Base-by-base conservation (phyloP, 1,139 yeast genomes). In the Taphrina confusa region DNA sequence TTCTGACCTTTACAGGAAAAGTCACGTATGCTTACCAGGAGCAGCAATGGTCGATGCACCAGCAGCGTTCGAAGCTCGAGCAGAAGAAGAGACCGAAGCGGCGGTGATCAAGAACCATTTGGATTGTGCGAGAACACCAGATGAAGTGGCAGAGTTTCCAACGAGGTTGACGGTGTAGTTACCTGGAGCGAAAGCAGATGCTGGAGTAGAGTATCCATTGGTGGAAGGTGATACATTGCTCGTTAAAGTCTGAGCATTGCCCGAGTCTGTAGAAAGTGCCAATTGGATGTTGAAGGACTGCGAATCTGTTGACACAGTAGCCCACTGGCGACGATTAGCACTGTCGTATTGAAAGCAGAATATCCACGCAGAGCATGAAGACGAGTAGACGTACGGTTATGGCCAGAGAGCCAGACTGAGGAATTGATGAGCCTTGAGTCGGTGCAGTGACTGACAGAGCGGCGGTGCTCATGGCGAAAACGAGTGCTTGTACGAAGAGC, bases 81-180 rank as follows among this genome's bases (percentile, higher is more conserved):
- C 31, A 42, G 51, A 44, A 2, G 58, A 44, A 12, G 42, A 8
- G 28, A 33, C 51, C 14, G 49, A 33, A 23, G 58, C 58, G 18
- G 58, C 58, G 16, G 58, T 54, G 16, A 54, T 54, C 51, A 54
- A 27, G 58, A 54, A 54, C 58, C 58, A 54, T 11, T 28, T 34
- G 20, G 50, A 40, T 51, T 54, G 58, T 1, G 58, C 58, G 18
- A 54, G 58, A 37, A 54, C 58, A n/a, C 58, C 58, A 23, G 51
- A 33, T 11, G 51, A 44, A 25, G 50, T 44, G 34, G 31, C 40
- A 12, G 58, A 33, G 58, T 54, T 44, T 23, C 58, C 58, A 16
- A 54, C 51, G n/a, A 54, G 51, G 58, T 54, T 54, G 51, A 54
- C 25, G 45, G 58, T 54, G 58, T 54, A 54, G 51, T 54, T 54